Conservation (phyloP, 2,329 filamentous ascomycete species). For the Fusarium nematophilum region DNA sequence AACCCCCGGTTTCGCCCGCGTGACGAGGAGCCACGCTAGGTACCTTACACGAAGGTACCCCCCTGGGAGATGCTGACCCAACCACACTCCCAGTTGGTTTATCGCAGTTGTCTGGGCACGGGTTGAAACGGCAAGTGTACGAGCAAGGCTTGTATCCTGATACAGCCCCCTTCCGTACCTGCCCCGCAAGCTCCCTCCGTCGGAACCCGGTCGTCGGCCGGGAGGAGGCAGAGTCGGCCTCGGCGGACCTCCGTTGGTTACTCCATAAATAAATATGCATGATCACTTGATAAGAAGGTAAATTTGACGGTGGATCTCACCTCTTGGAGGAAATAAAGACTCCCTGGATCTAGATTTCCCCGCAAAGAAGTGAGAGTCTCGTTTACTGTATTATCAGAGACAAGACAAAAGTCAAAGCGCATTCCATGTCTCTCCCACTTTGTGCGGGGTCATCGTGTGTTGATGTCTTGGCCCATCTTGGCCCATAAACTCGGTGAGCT, state of each 20-base stretch:
- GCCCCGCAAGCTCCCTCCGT: constrained; percentile 29
- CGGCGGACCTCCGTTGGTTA: constrained; percentile 32
- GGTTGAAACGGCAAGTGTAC: constrained; percentile 11
- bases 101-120: background rate
- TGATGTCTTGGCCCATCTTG: background rate
- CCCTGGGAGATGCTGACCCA: background rate
- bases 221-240: constrained; percentile 11
- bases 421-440: constrained; percentile 6
- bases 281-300: constrained; percentile 22
- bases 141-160: background rate
- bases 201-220: constrained; percentile 27
- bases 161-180: constrained; percentile 8
- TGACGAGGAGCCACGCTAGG: constrained; percentile 19
- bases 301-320: background rate
- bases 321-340: constrained; percentile 8
- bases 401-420: background rate
- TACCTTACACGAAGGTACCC: constrained; percentile 9
- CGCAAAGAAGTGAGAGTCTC: constrained; percentile 10
- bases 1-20: constrained; percentile 43
- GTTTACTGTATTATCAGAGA: no score
- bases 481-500: constrained; percentile 22
- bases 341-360: constrained; percentile 11
- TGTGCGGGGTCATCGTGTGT: constrained; percentile 1
- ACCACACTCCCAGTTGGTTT: no score
- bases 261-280: constrained; percentile 9